Evolutionary conservation across 1,284 basidiomycete species (phyloP).

Genomic region (Leccinum griseonigrum): DNA sequence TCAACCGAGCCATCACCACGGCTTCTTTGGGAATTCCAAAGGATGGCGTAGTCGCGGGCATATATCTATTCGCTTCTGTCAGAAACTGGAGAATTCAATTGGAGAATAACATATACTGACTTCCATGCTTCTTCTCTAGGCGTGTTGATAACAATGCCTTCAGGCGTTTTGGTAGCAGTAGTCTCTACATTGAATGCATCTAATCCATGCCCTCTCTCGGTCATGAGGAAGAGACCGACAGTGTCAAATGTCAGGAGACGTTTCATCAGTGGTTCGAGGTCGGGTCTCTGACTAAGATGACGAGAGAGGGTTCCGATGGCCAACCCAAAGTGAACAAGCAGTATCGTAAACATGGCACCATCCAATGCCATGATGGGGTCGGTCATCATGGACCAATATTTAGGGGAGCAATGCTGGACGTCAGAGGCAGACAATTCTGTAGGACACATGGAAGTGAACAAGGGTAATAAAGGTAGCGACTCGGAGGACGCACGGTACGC

Average conservation of each 20-base stretch:
- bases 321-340: slow-evolving; percentile 48
- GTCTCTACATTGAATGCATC: slow-evolving; percentile 60
- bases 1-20: slow-evolving; percentile 35
- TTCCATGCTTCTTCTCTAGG: slow-evolving; percentile 40
- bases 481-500: slow-evolving; percentile 41
- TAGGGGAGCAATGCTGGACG: slow-evolving; percentile 43
- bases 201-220: slow-evolving; percentile 58
- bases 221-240: slow-evolving; percentile 49
- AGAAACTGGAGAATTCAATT: not conserved
- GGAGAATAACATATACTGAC: slow-evolving; percentile 33
- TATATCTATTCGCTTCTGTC: slow-evolving; percentile 40
- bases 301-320: slow-evolving; percentile 49
- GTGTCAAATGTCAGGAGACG: slow-evolving; percentile 47
- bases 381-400: slow-evolving; percentile 49
- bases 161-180: slow-evolving; percentile 48
- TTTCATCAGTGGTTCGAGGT: slow-evolving; percentile 45
- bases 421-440: slow-evolving; percentile 43
- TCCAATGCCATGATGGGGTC: slow-evolving; percentile 49
- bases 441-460: not conserved
- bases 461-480: slow-evolving; percentile 3
- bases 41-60: slow-evolving; percentile 56
- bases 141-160: slow-evolving; percentile 48
- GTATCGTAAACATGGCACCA: slow-evolving; percentile 47
- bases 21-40: slow-evolving; percentile 45
- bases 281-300: slow-evolving; percentile 45